Base-by-base conservation (phyloP, 306 rosid genomes). In the Pyrus betulifolia region DNA sequence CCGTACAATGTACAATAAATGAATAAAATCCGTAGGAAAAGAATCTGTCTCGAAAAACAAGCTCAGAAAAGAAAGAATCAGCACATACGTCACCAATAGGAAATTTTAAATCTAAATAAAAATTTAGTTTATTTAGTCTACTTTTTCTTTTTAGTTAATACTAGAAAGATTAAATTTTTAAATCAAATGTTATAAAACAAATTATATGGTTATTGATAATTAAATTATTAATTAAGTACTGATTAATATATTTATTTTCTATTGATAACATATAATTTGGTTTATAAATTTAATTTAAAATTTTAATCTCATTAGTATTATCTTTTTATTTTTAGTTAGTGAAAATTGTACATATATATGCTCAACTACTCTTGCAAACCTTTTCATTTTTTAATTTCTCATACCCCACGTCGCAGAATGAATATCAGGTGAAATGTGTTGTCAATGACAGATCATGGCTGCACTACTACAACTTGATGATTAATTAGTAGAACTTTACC, bases 131-230 rank as follows among this genome's bases (percentile, higher is more conserved):
- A 7, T 38, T 38, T 38, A 38, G 1, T 0, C 2, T 7, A 27
- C 5, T 61, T 61, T 11, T 45, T 45, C 0, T 11, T 3, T 12
- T 1, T 0, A 4, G 4, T 1, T 38, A 38, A 38, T 38, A 0
- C 9, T 35, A 35, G 9, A 1, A 35, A 35, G 0, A 38, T 38
- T 0, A 38, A 38, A 1, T 0, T 38, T 7, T 38, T 7, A 35
- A 35, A 35, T 0, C 0, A 35, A 35, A 35, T 35, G 0, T 35
- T 35, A 35, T 35, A 1, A 35, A 35, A 35, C 2, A 35, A 35
- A 35, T 35, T 8, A 35, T 35, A 35, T 6, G 2, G 0, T 35
- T 1, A 0, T 35, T 35, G 8, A 35, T 35, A 6, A 35, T 35
- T 35, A 6, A 0, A 35, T 35, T 35, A 35, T 35, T 35, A 35